Evolutionary conservation across 441 rosid genomes (phyloP), one percentile per base, ranked within the genome.

Genomic region (Sinapis alba): DNA sequence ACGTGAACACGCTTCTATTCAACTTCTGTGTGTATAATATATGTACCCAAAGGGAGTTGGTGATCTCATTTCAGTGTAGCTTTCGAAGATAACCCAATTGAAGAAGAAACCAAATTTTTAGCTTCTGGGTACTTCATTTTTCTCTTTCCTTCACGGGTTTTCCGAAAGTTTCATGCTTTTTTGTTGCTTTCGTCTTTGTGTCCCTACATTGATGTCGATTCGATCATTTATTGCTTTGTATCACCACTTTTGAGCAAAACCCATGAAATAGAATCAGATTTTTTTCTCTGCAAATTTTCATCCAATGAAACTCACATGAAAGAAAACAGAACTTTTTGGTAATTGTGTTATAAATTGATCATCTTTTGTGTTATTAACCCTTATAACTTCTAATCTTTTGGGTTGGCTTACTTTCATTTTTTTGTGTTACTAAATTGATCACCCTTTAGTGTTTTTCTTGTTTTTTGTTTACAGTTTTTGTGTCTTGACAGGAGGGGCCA

Each of bases 101-200:
- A 57, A 24, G 76, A 70, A 70, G 76, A 64, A 62, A 47, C 30
- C 57, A 8, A 51, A 43, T 10, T 38, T 19, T 54, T 24, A 50
- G 65, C 80, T 72, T 72, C 65, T 62, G 51, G 69, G 81, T 78
- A 78, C 76, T 50, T 72, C 26, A 51, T 53, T 21, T 21, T 41
- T 72, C 64, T 77, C 67, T 71, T 34, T 71, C n/a, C 62, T 65
- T 70, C 76, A 45, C 62, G 45, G 26, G 60, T 6, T 32, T 1
- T 26, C 2, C 16, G 0, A 71, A 71, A 65, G 7, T 51, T 65
- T 9, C 24, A 1, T 65, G 34, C 76, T 76, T 61, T 63, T 74
- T 20, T 54, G 57, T 24, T 65, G 4, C 57, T 45, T 36, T 77
- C 53, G 12, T 18, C 56, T 50, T 66, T 61, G 1, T 27, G 36